Conservation (phyloP, 2,329 filamentous ascomycete genomes). For the Thielaviopsis ethacetica region DNA sequence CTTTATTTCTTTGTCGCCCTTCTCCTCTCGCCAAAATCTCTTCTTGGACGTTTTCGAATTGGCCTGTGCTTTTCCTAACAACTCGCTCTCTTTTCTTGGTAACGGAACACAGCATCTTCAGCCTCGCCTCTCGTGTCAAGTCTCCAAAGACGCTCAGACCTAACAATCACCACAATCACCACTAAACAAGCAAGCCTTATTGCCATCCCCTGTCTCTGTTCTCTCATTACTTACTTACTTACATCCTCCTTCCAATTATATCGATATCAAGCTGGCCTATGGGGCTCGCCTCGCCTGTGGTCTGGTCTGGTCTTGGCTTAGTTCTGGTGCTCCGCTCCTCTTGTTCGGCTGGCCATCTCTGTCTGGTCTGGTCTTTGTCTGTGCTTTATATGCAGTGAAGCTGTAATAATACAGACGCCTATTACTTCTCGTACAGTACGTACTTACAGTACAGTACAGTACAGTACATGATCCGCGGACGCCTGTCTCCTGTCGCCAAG, state of each 20-base stretch:
- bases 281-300: neutral
- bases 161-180: neutral
- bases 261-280: neutral
- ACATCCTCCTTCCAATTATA: neutral
- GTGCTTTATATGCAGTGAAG: neutral
- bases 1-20: neutral
- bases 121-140: neutral
- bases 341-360: neutral
- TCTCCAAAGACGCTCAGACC: neutral
- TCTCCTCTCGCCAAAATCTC: neutral
- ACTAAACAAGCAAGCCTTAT: neutral
- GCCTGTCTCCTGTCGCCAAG: neutral
- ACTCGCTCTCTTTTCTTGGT: too few species aligned
- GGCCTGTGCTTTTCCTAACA: too few species aligned
- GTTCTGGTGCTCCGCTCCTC: neutral
- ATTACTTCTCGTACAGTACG: too few species aligned
- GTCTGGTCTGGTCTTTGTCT: neutral
- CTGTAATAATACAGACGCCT: neutral
- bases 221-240: neutral
- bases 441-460: too few species aligned
- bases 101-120: neutral
- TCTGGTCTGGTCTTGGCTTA: neutral
- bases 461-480: neutral
- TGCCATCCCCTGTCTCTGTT: neutral
- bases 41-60: neutral